These are phyloP conservation scores for Panus rudis DNA, from an alignment of 768 basidiomycete species.

Conservation along the genomic window DNA sequence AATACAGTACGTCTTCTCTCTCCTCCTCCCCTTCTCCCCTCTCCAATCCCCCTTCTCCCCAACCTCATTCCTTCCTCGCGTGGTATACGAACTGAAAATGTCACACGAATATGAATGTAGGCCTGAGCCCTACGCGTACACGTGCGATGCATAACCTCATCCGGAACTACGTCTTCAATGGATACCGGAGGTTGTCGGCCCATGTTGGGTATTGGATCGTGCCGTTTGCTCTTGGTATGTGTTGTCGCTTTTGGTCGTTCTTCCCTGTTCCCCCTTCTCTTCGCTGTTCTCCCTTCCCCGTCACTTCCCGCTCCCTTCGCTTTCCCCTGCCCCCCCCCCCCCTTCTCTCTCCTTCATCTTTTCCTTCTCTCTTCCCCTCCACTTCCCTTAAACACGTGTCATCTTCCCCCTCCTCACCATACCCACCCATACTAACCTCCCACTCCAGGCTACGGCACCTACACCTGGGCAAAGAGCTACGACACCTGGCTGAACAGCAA, in stretches of 20 bases:
- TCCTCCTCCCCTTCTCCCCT: not conserved
- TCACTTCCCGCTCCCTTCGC: not conserved
- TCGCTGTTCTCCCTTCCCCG: not conserved
- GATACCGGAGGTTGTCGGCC: constrained; percentile 65
- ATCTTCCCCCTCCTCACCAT: not conserved
- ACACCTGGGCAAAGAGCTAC: constrained; percentile 70
- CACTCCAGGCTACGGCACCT: constrained; percentile 62
- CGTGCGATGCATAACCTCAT: constrained; percentile 66
- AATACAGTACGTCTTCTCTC: constrained; percentile 62
- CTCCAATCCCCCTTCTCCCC: not conserved
- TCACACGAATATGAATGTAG: constrained; percentile 30
- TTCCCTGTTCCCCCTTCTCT: not conserved
- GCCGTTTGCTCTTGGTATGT: constrained; percentile 74
- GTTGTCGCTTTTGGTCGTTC: not conserved
- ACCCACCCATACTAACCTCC: not conserved
- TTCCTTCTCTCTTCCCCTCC: not conserved
- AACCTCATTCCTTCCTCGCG: not conserved
- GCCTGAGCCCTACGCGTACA: constrained; percentile 76
- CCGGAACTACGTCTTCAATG: constrained; percentile 79
- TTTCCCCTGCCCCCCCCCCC: not conserved
- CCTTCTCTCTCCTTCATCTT: not conserved
- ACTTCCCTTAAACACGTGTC: not conserved
- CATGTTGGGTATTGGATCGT: constrained; percentile 75
- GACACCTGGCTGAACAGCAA: constrained; percentile 71
- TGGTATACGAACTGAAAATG: not conserved